Evolutionary conservation across 495 filamentous ascomycete genomes (phyloP).

Genomic region (Penicillium subrubescens): DNA sequence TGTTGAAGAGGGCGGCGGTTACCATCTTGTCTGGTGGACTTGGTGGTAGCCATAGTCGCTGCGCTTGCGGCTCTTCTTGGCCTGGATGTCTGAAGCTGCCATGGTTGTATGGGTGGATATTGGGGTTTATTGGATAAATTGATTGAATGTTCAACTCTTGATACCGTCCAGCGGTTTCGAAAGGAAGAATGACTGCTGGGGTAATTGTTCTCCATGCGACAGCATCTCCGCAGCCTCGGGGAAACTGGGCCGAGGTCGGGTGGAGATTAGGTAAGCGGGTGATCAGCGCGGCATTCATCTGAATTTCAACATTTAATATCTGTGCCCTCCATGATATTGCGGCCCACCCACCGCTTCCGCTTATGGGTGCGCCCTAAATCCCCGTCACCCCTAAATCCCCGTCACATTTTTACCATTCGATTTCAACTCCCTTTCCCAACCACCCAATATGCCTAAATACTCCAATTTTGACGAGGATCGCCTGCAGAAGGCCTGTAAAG

Average conservation of each 20-base stretch:
- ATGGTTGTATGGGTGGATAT: conserved; percentile 14
- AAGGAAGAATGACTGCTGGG: background rate
- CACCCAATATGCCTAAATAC: no score
- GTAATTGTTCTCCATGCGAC: background rate
- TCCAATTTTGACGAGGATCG: no score
- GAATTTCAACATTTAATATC: background rate
- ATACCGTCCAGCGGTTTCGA: conserved; percentile 1
- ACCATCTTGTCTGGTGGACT: conserved; percentile 91
- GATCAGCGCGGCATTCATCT: conserved; percentile 11
- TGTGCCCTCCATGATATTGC: no score
- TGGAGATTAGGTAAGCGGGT: conserved; percentile 26
- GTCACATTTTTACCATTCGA: no score
- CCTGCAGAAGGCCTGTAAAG: no score
- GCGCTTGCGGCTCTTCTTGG: conserved; percentile 64
- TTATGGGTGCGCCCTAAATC: no score
- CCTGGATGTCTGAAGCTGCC: conserved; percentile 38
- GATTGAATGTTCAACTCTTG: background rate
- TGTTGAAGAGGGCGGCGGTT: conserved; percentile 15
- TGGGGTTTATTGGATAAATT: background rate
- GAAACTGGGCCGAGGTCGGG: conserved; percentile 25
- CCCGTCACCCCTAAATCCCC: no score
- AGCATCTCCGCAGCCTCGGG: conserved; percentile 22
- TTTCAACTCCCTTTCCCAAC: no score
- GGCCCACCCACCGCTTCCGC: no score
- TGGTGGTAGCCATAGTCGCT: conserved; percentile 78